These are phyloP conservation scores for Staphylotrichum longicolle DNA, from an alignment of 495 filamentous ascomycete genomes.

Conservation along the genomic window DNA sequence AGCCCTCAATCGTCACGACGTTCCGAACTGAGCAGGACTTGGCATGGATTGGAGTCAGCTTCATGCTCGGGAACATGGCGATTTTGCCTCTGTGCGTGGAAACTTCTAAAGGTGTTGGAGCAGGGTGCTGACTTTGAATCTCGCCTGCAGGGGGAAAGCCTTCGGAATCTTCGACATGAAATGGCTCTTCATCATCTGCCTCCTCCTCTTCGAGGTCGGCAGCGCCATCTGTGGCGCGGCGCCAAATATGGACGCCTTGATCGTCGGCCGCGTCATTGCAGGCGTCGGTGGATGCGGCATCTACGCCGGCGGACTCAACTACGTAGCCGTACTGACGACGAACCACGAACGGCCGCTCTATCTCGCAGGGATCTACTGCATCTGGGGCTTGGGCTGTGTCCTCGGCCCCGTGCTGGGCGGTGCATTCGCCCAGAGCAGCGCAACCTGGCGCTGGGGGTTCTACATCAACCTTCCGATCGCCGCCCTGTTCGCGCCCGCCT, in stretches of 20 bases:
- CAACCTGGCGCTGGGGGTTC: conserved; percentile 53
- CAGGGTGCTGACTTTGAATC: too few relatives aligned
- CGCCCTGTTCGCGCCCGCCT: conserved; percentile 51
- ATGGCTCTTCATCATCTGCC: conserved; percentile 38
- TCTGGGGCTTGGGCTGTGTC: conserved; percentile 43
- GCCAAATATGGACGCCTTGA: conserved; percentile 52
- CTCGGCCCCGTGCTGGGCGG: conserved; percentile 48
- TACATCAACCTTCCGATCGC: conserved; percentile 52
- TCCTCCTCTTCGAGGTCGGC: conserved; percentile 51
- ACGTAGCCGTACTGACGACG: conserved; percentile 50
- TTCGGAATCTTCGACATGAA: conserved; percentile 32
- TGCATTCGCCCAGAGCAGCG: conserved; percentile 43
- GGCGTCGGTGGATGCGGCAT: conserved; percentile 48
- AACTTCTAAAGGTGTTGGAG: too few relatives aligned
- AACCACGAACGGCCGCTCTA: conserved; percentile 45
- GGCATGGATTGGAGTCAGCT: too few relatives aligned
- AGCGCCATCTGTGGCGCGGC: conserved; percentile 57
- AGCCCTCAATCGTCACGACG: too few relatives aligned
- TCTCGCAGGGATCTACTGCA: conserved; percentile 30
- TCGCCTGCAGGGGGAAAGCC: neutral
- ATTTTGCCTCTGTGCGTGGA: too few relatives aligned
- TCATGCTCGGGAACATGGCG: too few relatives aligned
- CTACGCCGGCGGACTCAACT: conserved; percentile 43
- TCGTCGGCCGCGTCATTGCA: conserved; percentile 57
- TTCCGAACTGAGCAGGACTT: too few relatives aligned